Base-by-base conservation (phyloP, 2,329 filamentous ascomycete species). In the Cryphonectria carpinicola region DNA sequence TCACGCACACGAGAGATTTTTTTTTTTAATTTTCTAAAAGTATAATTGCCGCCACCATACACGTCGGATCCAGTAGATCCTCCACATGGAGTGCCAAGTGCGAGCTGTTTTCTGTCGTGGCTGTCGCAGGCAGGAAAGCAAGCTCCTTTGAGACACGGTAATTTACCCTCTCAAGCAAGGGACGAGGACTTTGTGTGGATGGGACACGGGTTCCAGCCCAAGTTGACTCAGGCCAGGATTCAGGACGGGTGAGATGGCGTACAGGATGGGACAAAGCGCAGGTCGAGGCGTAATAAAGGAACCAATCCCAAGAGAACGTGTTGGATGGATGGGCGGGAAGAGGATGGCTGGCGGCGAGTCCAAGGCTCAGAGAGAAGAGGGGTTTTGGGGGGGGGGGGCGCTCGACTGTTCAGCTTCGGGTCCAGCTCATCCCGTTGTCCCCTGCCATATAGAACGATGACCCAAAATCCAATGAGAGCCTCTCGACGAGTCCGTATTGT, bases 111-210 rank as follows among this genome's bases (percentile, higher is more conserved):
- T 28, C 54, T 32, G 54, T 14, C 14, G 28, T 58, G 54, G 54
- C 54, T 58, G 54, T 58, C 25, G 54, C 8, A 5, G 25, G 32
- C 32, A 39, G 58, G 25, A 25, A 14, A n/a, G 35, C 35, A 61
- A 43, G 41, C n/a, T 22, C n/a, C 22, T 22, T 28, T 65, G 62
- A 65, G 63, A 65, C 63, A 65, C 4, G 28, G 43, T 28, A 65
- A 65, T 52, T 14, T 65, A 39, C n/a, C 28, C 43, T 13, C 17
- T 19, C 43, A 65, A 52, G 63, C 63, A 65, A 65, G 63, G 63
- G 63, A 65, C 43, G 39, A 37, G 32, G 32, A 32, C 28, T 13
- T 49, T 28, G 28, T 39, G 35, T 32, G 25, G 54, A 8, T 58
- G 54, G 25, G 10, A 35, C 25, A 32, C 39, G 17, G 25, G 14